Base-by-base conservation (phyloP, 768 basidiomycete genomes). In the Boletus sp. region DNA sequence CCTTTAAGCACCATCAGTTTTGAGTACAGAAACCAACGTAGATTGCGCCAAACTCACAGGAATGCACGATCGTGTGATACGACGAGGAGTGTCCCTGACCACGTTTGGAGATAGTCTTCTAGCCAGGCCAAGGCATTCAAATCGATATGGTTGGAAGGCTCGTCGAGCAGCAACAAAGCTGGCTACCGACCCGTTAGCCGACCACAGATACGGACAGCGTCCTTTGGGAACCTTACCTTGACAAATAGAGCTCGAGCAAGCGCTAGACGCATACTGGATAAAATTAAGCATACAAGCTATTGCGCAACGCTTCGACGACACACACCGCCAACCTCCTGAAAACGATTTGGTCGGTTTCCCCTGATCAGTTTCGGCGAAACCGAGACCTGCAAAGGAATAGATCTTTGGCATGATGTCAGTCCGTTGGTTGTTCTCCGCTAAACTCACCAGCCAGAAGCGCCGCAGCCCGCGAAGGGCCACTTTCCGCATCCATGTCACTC, bases 1-100 rank as follows among this genome's bases (percentile, higher is more conserved):
- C 53, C 89, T 91, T 35, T 10, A 50, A 60, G 24, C 28, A 32
- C 33, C 48, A 47, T 55, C 10, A 42, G 48, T 60, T 48, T 12
- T 12, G 15, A 6, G 32, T 39, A 40, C 39, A 5, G 18, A 40
- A 15, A 18, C 28, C 5, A 30, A 20, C 10, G 45, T 29, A 11
- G 7, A 14, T 47, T 28, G 18, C 29, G 14, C 20, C 8, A 36
- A 41, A 68, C 84, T 64, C 65, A 90, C 86, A 98, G 76, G 83
- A 98, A 98, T 36, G 94, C 92, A 67, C 97, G 88, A 73, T 99
- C 97, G 80, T 99, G 97, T 52, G 96, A 94, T 87, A 98, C 94
- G 14, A 97, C 94, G 39, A 98, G 85, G 15, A 98, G 76, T 0
- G 94, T 97, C 50, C 92, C 90, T 1, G 85, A 76, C 94, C 94